Conservation (phyloP, 805 yeast genomes). For the Cyberlindnera mississippiensis region DNA sequence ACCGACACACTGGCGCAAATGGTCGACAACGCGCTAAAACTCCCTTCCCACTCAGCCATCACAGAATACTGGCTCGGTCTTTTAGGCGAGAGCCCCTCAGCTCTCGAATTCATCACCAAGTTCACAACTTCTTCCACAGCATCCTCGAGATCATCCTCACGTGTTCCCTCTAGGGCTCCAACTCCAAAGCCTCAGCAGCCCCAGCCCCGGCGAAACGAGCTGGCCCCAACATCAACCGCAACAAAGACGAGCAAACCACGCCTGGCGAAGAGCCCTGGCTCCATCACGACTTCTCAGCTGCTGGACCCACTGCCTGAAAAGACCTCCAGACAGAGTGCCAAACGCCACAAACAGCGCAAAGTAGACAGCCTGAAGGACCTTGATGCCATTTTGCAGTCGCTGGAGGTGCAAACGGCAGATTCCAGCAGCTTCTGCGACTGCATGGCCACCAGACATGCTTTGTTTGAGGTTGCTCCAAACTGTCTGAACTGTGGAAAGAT, state of each 20-base stretch:
- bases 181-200: conserved; percentile 5
- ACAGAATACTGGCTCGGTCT: conserved; percentile 50
- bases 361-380: conserved; percentile 59
- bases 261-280: conserved; percentile 22
- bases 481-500: conserved; percentile 93
- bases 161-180: conserved; percentile 3
- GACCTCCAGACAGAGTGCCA: conserved; percentile 30
- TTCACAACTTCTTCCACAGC: conserved; percentile 31
- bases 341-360: conserved; percentile 39
- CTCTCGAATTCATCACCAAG: conserved; percentile 42
- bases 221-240: background rate
- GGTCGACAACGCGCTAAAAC: conserved; percentile 47
- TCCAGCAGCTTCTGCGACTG: conserved; percentile 54
- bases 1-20: conserved; percentile 50
- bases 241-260: conserved; percentile 16
- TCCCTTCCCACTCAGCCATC: conserved; percentile 45
- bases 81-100: conserved; percentile 53
- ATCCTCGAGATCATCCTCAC: background rate
- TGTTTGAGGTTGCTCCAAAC: conserved; percentile 87
- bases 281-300: conserved; percentile 45
- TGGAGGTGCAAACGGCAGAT: conserved; percentile 37
- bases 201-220: too few species aligned
- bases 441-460: conserved; percentile 83
- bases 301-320: conserved; percentile 37
- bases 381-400: conserved; percentile 54